These are phyloP conservation scores for Passiflora organensis DNA, from an alignment of 345 rosid genomes.

Conservation along the genomic window DNA sequence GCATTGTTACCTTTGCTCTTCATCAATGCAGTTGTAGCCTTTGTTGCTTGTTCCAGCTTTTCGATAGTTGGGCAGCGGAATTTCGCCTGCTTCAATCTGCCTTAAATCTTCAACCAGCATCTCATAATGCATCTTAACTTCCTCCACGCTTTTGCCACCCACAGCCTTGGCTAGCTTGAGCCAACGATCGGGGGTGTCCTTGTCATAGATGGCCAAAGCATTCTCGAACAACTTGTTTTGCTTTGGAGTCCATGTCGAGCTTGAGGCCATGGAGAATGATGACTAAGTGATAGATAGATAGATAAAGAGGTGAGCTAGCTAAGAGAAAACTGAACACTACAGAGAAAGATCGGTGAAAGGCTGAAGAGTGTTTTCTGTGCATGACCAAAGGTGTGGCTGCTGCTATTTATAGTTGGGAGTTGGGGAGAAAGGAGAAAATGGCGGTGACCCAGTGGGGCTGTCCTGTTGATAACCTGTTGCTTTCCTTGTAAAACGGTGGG, in stretches of 20 bases:
- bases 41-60: conserved; percentile 20
- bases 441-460: not conserved
- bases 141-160: conserved; percentile 24
- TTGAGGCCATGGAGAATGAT: conserved; percentile 25
- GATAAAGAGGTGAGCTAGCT: not conserved
- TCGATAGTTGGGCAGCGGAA: conserved; percentile 41
- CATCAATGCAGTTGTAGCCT: conserved; percentile 23
- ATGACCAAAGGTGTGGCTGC: not conserved
- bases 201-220: conserved; percentile 41
- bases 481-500: conserved; percentile 18
- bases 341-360: conserved; percentile 16
- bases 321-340: not conserved
- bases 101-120: conserved; percentile 41
- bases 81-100: conserved; percentile 43
- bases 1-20: conserved; percentile 18
- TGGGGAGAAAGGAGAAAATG: not conserved
- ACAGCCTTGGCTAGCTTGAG: conserved; percentile 45
- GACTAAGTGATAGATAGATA: not conserved
- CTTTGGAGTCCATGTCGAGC: conserved; percentile 40
- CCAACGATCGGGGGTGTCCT: conserved; percentile 50
- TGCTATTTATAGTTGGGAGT: conserved; percentile 24
- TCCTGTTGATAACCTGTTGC: no score
- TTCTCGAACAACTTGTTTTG: conserved; percentile 53
- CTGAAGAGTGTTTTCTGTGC: not conserved
- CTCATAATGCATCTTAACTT: conserved; percentile 35